A percentile compares a stretch with the other conserved stretches of the same genome.
These are phyloP conservation scores for Lentinula aciculospora DNA, from an alignment of 768 basidiomycete genomes.

Conservation along the genomic window DNA sequence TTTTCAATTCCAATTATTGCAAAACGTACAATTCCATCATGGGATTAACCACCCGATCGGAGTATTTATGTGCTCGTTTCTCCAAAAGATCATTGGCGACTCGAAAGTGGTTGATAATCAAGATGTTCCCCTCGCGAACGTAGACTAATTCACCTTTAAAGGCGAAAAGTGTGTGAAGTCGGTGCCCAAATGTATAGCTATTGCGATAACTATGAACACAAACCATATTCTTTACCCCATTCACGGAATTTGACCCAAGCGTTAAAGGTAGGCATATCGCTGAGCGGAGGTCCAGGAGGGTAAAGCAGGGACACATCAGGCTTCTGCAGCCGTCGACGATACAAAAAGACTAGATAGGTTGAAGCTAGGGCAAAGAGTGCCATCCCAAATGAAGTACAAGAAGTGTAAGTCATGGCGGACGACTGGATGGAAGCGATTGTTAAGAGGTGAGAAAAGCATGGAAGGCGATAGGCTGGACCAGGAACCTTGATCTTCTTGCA, in stretches of 20 bases:
- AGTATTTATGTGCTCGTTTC: slow-evolving; percentile 29
- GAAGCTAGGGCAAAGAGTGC: no score
- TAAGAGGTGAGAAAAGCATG: no score
- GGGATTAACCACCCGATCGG: slow-evolving; percentile 9
- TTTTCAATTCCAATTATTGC: neutral
- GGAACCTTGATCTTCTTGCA: no score
- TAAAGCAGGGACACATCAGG: neutral
- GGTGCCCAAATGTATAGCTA: neutral
- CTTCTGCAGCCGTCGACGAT: no score
- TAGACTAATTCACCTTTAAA: neutral
- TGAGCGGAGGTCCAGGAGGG: neutral
- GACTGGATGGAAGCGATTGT: no score
- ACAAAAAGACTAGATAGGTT: no score
- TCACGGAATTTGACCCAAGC: neutral
- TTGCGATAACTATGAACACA: neutral
- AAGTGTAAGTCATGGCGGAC: no score
- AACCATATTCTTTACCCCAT: neutral
- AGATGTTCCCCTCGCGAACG: slow-evolving; percentile 4
- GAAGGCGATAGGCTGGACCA: no score
- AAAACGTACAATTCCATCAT: slow-evolving; percentile 3
- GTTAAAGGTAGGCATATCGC: neutral
- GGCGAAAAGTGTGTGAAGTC: neutral
- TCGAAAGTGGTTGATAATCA: slow-evolving; percentile 27
- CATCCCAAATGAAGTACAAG: no score
- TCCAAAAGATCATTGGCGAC: slow-evolving; percentile 30